These are phyloP conservation scores for Stachybotrys chlorohalonatus DNA, from an alignment of 2,329 filamentous ascomycete genomes.

Conservation along the genomic window DNA sequence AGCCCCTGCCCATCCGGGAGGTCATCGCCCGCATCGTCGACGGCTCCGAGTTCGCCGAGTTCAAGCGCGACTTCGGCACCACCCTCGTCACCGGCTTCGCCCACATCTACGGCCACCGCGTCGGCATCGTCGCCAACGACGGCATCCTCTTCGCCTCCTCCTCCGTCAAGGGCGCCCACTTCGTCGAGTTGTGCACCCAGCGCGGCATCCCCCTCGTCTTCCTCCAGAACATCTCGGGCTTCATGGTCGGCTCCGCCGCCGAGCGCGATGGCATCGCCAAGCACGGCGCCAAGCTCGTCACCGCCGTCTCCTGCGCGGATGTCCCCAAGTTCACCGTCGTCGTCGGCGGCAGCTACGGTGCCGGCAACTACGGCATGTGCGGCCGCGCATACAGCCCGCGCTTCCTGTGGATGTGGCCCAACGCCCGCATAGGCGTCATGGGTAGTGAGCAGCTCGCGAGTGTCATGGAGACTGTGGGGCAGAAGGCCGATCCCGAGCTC, in stretches of 20 bases:
- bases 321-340: slow-evolving; percentile 97
- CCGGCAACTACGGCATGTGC: slow-evolving; percentile 98
- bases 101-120: slow-evolving; percentile 77
- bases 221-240: slow-evolving; percentile 92
- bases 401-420: slow-evolving; percentile 96
- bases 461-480: slow-evolving; percentile 93
- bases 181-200: slow-evolving; percentile 89
- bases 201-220: slow-evolving; percentile 85
- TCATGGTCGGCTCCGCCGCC: slow-evolving; percentile 93
- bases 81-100: slow-evolving; percentile 91
- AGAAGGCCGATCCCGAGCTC: slow-evolving; percentile 69
- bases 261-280: slow-evolving; percentile 95
- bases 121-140: slow-evolving; percentile 93
- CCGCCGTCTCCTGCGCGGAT: slow-evolving; percentile 84
- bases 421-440: slow-evolving; percentile 95
- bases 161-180: slow-evolving; percentile 89
- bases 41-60: slow-evolving; percentile 82
- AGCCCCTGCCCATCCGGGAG: slow-evolving; percentile 77
- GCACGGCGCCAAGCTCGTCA: slow-evolving; percentile 94
- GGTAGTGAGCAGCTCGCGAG: slow-evolving; percentile 82
- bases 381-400: slow-evolving; percentile 86
- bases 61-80: slow-evolving; percentile 84
- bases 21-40: slow-evolving; percentile 91
- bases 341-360: slow-evolving; percentile 85
- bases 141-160: slow-evolving; percentile 89